Base-by-base conservation (phyloP, 2,329 filamentous ascomycete species). In the Didymellaceae sp. region DNA sequence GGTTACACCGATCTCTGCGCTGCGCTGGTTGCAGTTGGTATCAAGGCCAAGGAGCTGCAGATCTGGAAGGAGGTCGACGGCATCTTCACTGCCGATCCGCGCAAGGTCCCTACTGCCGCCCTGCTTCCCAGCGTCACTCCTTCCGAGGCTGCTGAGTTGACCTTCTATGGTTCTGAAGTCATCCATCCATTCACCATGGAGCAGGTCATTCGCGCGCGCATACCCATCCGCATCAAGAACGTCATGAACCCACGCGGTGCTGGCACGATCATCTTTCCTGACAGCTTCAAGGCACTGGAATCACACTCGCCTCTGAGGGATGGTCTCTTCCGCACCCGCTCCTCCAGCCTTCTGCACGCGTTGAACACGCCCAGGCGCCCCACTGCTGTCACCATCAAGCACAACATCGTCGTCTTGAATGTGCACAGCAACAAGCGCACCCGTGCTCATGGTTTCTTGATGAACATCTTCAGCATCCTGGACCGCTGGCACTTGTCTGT, bases 101-200 rank as follows among this genome's bases (percentile, higher is more conserved):
- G 88, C 62, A 95, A 94, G 74, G 90, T 95, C 30, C 92, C 93
- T 3, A 97, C 93, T 1, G 95, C 94, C n/a, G 83, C 88, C 37
- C 80, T 99, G n/a, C 82, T 99, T 34, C 78, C 87, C 9, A 87
- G 87, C 45, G 96, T 99, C 70, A 97, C 93, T 3, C 94, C 94
- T 0, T 88, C 91, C 8, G 94, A 99, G 75, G 94, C 94, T 2
- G 93, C 94, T 10, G 94, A 99, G 74, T 80, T 99, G 77, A 97
- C 94, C 17, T 82, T 81, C 59, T 82, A 82, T 59, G 80, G 80
- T 50, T 80, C 92, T 54, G 94, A 99, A 74, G 94, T 99, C 69
- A 99, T 99, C 63, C 94, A 99, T 72, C 94, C 96, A 59, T 88
- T 97, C 71, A 99, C 94, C 65, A 97, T 99, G 92, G 93, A 97